Percentiles rank a stretch among this genome's conserved stretches.
Evolutionary conservation across 2,329 filamentous ascomycete species (phyloP).

Genomic region (Aspergillus sojae): DNA sequence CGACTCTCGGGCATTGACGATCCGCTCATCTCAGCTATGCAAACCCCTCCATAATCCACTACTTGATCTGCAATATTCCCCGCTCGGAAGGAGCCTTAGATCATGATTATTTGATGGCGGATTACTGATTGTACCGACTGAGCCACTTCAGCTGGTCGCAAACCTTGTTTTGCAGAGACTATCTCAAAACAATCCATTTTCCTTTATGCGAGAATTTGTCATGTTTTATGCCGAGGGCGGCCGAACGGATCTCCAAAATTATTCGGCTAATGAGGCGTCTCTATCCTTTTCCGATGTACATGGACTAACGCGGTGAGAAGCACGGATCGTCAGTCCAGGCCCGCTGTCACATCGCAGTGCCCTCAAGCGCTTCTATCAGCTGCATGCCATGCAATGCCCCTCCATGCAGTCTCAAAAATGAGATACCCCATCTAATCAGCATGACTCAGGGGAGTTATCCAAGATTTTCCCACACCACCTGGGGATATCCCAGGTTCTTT

Average conservation of each 20-base stretch:
- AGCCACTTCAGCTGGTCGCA: slow-evolving; percentile 9
- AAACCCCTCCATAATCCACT: neutral
- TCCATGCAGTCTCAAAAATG: neutral
- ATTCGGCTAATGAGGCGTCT: too few species aligned
- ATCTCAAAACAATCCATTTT: slow-evolving; percentile 12
- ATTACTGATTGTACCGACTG: neutral
- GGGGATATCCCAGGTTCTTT: too few species aligned
- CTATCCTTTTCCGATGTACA: neutral
- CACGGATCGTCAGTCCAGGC: neutral
- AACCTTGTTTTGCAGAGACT: slow-evolving; percentile 11
- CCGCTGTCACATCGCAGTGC: neutral
- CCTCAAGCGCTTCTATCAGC: neutral
- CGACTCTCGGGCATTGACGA: neutral
- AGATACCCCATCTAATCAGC: neutral
- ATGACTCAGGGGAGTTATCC: neutral
- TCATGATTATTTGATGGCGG: neutral
- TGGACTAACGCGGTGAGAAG: neutral
- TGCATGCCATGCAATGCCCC: neutral
- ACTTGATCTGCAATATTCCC: neutral
- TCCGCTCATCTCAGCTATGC: neutral
- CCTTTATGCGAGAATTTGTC: slow-evolving; percentile 20
- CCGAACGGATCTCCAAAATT: neutral
- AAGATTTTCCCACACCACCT: neutral
- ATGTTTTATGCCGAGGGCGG: slow-evolving; percentile 23
- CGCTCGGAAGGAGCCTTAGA: neutral